phyloP scores from a whole-genome alignment of 192 early-diverging fungal genomes.

The Backusella luteola region DNA sequence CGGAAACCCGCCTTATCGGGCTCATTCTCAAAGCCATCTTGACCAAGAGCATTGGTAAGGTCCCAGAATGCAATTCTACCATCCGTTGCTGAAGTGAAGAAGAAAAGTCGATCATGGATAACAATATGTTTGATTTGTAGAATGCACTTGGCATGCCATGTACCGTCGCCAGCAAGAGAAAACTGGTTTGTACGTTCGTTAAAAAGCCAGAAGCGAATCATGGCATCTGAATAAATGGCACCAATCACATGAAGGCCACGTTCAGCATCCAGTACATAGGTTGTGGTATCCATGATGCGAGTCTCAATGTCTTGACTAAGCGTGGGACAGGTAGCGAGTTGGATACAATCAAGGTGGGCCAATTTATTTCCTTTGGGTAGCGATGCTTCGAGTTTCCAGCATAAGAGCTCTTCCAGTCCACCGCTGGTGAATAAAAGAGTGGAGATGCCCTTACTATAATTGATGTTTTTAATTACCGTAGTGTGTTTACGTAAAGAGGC shows the following conservation, averaged over 20 bases:
- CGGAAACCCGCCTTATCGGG: slow-evolving; percentile 16
- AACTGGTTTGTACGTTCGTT: slow-evolving; percentile 50
- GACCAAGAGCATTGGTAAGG: slow-evolving; percentile 24
- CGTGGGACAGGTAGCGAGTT: slow-evolving; percentile 42
- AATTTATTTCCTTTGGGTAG: slow-evolving; percentile 13
- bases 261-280: slow-evolving; percentile 30
- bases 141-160: slow-evolving; percentile 64
- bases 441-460: slow-evolving; percentile 35
- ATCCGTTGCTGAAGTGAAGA: slow-evolving; percentile 58
- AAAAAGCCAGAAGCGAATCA: slow-evolving; percentile 61
- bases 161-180: slow-evolving; percentile 43
- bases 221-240: slow-evolving; percentile 74
- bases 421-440: slow-evolving; percentile 61
- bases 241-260: slow-evolving; percentile 53
- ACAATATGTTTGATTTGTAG: slow-evolving; percentile 51
- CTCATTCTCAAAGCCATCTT: slow-evolving; percentile 18
- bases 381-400: slow-evolving; percentile 54
- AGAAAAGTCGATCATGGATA: slow-evolving; percentile 39
- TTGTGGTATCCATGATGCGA: slow-evolving; percentile 75
- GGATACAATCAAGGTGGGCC: slow-evolving; percentile 44
- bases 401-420: slow-evolving; percentile 59
- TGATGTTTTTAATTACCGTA: slow-evolving; percentile 52
- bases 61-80: slow-evolving; percentile 55
- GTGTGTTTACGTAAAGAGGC: slow-evolving; percentile 46
- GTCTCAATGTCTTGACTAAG: slow-evolving; percentile 56